Evolutionary conservation across 805 yeast species (phyloP), one percentile per base, ranked within the genome.

Genomic region (Zygotorulaspora danielsina): DNA sequence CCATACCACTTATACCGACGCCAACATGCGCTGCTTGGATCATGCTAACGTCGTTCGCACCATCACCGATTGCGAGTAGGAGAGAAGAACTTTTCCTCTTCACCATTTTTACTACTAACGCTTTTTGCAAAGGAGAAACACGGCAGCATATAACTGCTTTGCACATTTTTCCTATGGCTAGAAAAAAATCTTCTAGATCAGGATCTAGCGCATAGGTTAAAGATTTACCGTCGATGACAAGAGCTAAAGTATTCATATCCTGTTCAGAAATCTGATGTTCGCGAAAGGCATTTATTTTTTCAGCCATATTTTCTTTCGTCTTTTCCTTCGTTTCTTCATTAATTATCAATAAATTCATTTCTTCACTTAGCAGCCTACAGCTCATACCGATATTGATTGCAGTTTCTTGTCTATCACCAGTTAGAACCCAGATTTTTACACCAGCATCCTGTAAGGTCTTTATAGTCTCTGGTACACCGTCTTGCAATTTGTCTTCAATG

Each of bases 21-120:
- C 99, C 99, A 38, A 93, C 96, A 63, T 93, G 97, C 0, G 98
- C 98, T 11, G 98, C 97, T 64, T 93, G 98, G 49, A 93, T 93
- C 99, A 93, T 93, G 25, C 95, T 83, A 28, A 93, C 98, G 67
- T 93, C 99, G 58, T 93, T 93, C 2, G 99, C 99, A 57, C 99
- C 99, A 65, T 93, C 99, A 31, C 99, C 99, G 57, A 93, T 83
- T 1, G 98, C 97, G 44, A 93, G 69, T 30, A 94, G 63, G 29
- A 84, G 63, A 2, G 95, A 77, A 3, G 71, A 61, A 34, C 83
- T 80, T 65, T 86, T 82, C 35, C 85, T 70, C 59, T 93, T 93
- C 15, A 90, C 97, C 75, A 93, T 76, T 56, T 86, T 87, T 17
- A 93, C 98, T 12, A 93, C 98, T 38, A 93, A 67, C 0, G 99